A percentile compares a stretch with the other conserved stretches of the same genome.
Conservation (phyloP, 1,284 basidiomycete species). For the Sanghuangporus sanghuang region DNA sequence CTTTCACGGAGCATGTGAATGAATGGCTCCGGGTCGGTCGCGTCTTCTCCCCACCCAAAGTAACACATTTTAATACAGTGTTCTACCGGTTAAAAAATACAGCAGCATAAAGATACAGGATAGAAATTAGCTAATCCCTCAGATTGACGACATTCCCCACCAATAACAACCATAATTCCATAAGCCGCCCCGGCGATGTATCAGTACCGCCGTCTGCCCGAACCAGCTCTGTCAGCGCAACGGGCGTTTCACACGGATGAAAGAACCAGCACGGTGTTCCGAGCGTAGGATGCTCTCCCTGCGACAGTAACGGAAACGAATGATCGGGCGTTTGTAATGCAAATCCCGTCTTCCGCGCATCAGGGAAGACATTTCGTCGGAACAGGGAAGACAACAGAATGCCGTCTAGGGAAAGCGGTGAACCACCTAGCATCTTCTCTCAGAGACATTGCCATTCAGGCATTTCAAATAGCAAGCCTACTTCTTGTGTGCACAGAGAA, state of each 20-base stretch:
- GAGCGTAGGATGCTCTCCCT: conserved; percentile 76
- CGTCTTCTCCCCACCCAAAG: not conserved
- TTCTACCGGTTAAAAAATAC: not conserved
- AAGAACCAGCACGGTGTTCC: conserved; percentile 75
- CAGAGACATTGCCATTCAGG: conserved; percentile 1
- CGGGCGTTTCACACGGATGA: conserved; percentile 74
- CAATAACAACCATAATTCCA: conserved; percentile 74
- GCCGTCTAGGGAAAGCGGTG: conserved; percentile 49
- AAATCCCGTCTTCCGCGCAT: conserved; percentile 43
- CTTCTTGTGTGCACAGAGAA: conserved; percentile 63
- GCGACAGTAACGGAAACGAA: conserved; percentile 70
- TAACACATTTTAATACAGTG: not conserved
- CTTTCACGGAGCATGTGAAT: conserved; percentile 11
- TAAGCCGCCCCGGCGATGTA: conserved; percentile 37
- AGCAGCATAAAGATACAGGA: not conserved
- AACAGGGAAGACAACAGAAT: conserved; percentile 58
- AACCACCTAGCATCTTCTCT: conserved; percentile 46
- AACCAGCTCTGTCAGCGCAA: conserved; percentile 62
- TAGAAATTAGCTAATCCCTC: conserved; percentile 21
- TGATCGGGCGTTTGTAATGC: conserved; percentile 45
- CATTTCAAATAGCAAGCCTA: conserved; percentile 32
- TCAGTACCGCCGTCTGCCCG: conserved; percentile 34
- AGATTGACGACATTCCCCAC: conserved; percentile 57
- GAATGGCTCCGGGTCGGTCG: not conserved
- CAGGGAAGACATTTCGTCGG: conserved; percentile 39